phyloP scores from a whole-genome alignment of 441 rosid species.

The Eutrema salsugineum region DNA sequence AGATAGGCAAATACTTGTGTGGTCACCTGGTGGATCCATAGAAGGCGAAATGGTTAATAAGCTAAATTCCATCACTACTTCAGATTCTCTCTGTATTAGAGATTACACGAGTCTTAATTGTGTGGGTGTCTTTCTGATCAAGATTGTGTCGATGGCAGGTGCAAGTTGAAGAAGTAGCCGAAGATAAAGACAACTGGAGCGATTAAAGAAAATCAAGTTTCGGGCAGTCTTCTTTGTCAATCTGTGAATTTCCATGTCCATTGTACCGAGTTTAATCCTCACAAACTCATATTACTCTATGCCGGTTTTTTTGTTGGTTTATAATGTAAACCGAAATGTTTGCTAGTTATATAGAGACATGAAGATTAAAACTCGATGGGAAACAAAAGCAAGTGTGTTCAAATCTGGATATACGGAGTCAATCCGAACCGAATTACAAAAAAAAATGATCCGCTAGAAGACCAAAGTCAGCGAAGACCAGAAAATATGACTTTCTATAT shows the following conservation, averaged over 20 bases:
- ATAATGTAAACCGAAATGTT: neutral
- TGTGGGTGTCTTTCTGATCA: neutral
- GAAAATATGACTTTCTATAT: neutral
- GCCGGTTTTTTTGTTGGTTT: neutral
- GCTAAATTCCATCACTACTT: neutral
- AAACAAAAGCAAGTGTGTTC: neutral
- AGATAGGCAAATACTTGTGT: constrained; percentile 84
- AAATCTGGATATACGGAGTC: neutral
- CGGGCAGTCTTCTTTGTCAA: neutral
- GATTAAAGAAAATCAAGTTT: constrained; percentile 7
- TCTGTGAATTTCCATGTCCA: neutral
- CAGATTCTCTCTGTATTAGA: neutral
- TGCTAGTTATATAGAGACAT: neutral
- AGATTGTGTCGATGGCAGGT: constrained; percentile 11
- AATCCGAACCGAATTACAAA: neutral
- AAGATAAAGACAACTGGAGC: constrained; percentile 31
- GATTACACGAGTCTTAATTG: neutral
- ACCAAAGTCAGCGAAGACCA: neutral
- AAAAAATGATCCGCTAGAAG: neutral
- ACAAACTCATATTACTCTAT: neutral
- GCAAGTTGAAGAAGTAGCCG: constrained; percentile 24
- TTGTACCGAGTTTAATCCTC: neutral
- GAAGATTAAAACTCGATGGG: neutral
- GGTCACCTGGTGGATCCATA: constrained; percentile 63
- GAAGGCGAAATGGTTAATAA: constrained; percentile 37